Evolutionary conservation across 2,329 filamentous ascomycete species (phyloP), one percentile per base, ranked within the genome.

Genomic region (Aspergillus fructus): DNA sequence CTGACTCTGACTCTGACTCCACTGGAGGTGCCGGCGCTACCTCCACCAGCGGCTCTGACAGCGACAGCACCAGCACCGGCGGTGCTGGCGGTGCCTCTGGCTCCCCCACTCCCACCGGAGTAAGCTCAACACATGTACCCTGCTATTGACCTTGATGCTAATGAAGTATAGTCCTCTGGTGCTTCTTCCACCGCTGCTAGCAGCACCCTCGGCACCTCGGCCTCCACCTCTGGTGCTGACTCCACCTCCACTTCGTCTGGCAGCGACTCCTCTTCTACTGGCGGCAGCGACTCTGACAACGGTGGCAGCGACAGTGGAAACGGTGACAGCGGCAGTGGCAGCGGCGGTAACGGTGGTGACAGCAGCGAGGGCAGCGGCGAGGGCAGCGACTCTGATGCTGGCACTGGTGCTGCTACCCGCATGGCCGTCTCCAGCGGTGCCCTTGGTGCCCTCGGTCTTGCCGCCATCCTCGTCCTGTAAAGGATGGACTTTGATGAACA

Each of bases 381-480:
- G 1, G 27, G 23, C 17, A 17, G 37, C 27, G 33, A 23, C 23
- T 42, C 21, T 15, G 41, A 46, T 6, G 47, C 61, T 30, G 34
- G 7, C 15, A 61, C 58, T 40, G 63, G 62, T 37, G 65, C 68
- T 46, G 72, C 66, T 55, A 69, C 72, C 54, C 63, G 65, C 59
- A 63, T 67, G 50, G 69, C 70, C 56, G 65, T 71, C 41, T 53
- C 68, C 41, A 68, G 62, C 42, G 71, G 69, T 56, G 69, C 68
- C 42, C 67, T 70, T 33, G 77, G 77, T 53, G 68, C 71, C 47
- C 68, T 76, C 37, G 78, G 77, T 60, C 64, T 80, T 34, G 75
- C 73, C 55, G 78, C 76, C 54, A 61, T 78, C 53, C 63, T 78
- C 55, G 65, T 74, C 27, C 66, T 78, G 64, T 79, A 74, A 71